Base-by-base conservation (phyloP, 352 stramenopile genomes). In the Thalassiosira exigua region DNA sequence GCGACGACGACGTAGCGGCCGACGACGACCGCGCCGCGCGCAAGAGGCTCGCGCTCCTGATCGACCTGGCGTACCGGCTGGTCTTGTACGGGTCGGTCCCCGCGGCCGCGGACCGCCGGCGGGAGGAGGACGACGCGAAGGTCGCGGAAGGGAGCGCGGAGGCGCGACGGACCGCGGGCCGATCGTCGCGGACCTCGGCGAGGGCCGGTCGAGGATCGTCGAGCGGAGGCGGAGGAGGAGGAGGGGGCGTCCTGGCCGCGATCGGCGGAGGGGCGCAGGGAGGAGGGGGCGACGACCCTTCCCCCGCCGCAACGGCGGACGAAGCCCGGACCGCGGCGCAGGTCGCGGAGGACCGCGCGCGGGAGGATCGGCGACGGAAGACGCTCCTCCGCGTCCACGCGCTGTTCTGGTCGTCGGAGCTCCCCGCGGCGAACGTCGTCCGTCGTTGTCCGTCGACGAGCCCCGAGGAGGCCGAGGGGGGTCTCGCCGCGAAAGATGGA, bases 1-100 rank as follows among this genome's bases (percentile, higher is more conserved):
- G 30, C 12, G 33, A 17, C 41, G 58, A 52, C 36, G 29, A 29
- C 36, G 32, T 5, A 36, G 26, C 32, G 0, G n/a, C 9, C 17
- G 58, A 68, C 26, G 48, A 84, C 30, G 69, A 79, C 1, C 17
- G 48, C 11, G 54, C 41, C 0, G 42, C 46, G 2, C 69, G 81
- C 32, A 73, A 46, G n/a, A 62, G 76, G 32, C 44, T 84, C 2
- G 39, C 72, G 30, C 59, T 81, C 0, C 29, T 84, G 27, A 70
- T 84, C 52, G 70, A 84, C 65, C 30, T 84, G 17, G 69, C 81
- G 2, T 84, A 84, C 56, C 53, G 71, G 44, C 56, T 84, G 44
- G 69, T 84, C 4, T 53, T 84, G 64, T 84, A 71, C 44, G 75
- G 75, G 26, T 59, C 54, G 33, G 68, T 84, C 5, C 75, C 75